Conservation (phyloP, 1,284 basidiomycete species). For the Pyrrhoderma noxium region DNA sequence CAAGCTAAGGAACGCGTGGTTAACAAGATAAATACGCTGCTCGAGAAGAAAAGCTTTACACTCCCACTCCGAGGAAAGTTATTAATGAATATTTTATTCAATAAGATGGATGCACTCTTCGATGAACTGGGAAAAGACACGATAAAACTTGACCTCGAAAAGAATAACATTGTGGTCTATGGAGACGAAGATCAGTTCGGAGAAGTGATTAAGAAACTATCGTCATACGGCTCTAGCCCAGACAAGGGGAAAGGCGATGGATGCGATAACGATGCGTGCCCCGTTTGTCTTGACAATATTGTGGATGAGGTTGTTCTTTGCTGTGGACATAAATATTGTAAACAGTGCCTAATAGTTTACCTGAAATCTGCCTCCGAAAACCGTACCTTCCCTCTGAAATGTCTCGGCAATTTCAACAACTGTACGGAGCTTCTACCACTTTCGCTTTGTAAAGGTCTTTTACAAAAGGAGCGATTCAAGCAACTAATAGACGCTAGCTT, state of each 20-base stretch:
- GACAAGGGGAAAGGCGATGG: conserved; percentile 13
- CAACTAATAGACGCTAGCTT: conserved; percentile 50
- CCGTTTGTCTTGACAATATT: conserved; percentile 52
- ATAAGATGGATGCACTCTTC: conserved; percentile 25
- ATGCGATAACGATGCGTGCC: conserved; percentile 34
- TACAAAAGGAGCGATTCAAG: conserved; percentile 45
- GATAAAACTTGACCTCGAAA: conserved; percentile 29
- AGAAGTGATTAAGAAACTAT: conserved; percentile 31
- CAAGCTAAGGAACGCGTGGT: conserved; percentile 6
- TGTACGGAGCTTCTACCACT: conserved; percentile 51
- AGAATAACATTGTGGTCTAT: conserved; percentile 9
- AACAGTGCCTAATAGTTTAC: conserved; percentile 49
- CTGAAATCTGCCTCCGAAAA: conserved; percentile 47
- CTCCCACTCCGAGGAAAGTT: conserved; percentile 23
- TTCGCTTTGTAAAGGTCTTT: conserved; percentile 37
- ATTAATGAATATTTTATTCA: conserved; percentile 29
- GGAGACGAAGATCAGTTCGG: conserved; percentile 31
- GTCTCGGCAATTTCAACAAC: conserved; percentile 51
- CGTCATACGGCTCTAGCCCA: conserved; percentile 10
- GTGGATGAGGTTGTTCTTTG: conserved; percentile 42
- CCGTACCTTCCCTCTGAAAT: conserved; percentile 58
- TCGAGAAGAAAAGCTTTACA: conserved; percentile 27
- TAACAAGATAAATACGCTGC: not conserved
- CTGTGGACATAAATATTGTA: conserved; percentile 64
- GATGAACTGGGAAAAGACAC: conserved; percentile 33